A percentile compares a stretch with the other conserved stretches of the same genome.
phyloP scores from a whole-genome alignment of 2,329 filamentous ascomycete species.

The Teratosphaeria destructans region DNA sequence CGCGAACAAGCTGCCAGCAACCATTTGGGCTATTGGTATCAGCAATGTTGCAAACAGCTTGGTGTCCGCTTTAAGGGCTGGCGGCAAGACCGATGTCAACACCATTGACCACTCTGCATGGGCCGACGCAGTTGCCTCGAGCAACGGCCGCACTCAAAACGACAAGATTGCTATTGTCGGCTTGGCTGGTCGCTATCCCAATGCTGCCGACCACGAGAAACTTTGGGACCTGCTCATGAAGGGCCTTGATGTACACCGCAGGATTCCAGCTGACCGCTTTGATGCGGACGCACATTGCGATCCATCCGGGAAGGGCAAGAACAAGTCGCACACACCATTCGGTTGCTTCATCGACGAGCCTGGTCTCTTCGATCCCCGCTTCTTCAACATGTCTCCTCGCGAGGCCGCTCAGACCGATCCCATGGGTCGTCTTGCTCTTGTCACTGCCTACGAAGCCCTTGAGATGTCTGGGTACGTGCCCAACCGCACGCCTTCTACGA shows the following conservation, averaged over 20 bases:
- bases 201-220: slow-evolving; percentile 58
- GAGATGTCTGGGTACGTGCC: slow-evolving; percentile 72
- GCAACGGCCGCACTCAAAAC: slow-evolving; percentile 39
- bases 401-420: slow-evolving; percentile 74
- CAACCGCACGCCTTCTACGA: slow-evolving; percentile 58
- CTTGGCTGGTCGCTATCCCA: slow-evolving; percentile 67
- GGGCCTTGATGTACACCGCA: slow-evolving; percentile 62
- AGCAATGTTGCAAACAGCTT: slow-evolving; percentile 46
- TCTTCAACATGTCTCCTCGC: slow-evolving; percentile 79
- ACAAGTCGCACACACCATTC: slow-evolving; percentile 66
- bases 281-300: slow-evolving; percentile 62
- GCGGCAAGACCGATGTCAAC: slow-evolving; percentile 34
- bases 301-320: slow-evolving; percentile 60
- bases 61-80: slow-evolving; percentile 43
- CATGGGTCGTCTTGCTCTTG: slow-evolving; percentile 65
- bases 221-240: slow-evolving; percentile 68
- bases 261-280: slow-evolving; percentile 61
- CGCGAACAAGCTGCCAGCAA: slow-evolving; percentile 30
- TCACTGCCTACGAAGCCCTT: slow-evolving; percentile 70
- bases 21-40: slow-evolving; percentile 40
- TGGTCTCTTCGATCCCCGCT: slow-evolving; percentile 67
- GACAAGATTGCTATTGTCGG: slow-evolving; percentile 78
- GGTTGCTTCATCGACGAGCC: slow-evolving; percentile 69
- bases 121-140: slow-evolving; percentile 22
- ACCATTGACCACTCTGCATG: slow-evolving; percentile 37